These are phyloP conservation scores for Candida lessepsii DNA, from an alignment of 805 yeast species.

Conservation along the genomic window DNA sequence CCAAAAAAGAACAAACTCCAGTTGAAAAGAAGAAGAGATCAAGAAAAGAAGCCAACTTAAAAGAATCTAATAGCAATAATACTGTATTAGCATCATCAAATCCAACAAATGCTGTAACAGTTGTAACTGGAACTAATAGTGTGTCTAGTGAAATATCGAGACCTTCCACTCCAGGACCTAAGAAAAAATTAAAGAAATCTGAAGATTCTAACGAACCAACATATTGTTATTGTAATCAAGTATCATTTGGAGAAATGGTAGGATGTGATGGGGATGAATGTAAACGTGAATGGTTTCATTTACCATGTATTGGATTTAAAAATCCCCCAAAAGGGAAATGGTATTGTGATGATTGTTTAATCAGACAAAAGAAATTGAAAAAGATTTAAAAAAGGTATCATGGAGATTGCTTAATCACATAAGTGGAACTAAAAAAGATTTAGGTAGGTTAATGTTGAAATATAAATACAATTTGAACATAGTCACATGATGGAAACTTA, in stretches of 20 bases:
- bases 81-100: background rate
- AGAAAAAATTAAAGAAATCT: conserved; percentile 22
- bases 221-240: conserved; percentile 95
- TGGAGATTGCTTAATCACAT: too few relatives aligned
- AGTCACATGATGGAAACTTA: too few relatives aligned
- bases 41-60: conserved; percentile 11
- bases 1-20: conserved; percentile 19
- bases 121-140: conserved; percentile 2
- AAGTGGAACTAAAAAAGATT: too few relatives aligned
- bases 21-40: conserved; percentile 19
- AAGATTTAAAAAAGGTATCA: background rate
- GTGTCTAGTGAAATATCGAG: conserved; percentile 17
- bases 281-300: conserved; percentile 92
- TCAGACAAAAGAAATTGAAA: conserved; percentile 28
- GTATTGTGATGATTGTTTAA: conserved; percentile 45
- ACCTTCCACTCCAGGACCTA: conserved; percentile 19
- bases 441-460: too few relatives aligned
- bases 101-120: conserved; percentile 1
- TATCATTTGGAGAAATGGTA: conserved; percentile 98
- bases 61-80: conserved; percentile 5
- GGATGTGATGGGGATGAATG: conserved; percentile 97
- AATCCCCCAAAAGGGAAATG: conserved; percentile 71
- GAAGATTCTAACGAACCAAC: conserved; percentile 59
- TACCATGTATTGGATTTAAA: conserved; percentile 86
- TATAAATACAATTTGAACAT: too few relatives aligned